A percentile compares a stretch with the other conserved stretches of the same genome.
phyloP scores from a whole-genome alignment of 2,329 filamentous ascomycete genomes.

The Penicillium sp. region DNA sequence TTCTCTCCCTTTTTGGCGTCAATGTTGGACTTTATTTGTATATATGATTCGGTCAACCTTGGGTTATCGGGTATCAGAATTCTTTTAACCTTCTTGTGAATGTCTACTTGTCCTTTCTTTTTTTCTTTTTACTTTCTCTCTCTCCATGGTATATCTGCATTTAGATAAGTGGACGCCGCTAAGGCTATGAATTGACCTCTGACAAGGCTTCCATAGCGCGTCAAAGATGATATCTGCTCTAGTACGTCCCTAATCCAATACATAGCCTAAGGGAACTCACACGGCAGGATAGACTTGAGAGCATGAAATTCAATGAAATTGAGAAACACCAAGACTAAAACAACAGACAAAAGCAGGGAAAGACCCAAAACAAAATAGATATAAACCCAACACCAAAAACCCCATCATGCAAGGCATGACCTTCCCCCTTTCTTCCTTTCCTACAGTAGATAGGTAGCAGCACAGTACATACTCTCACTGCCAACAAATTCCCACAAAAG shows the following conservation, averaged over 20 bases:
- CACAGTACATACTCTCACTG: constrained; percentile 42
- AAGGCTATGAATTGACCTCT: neutral
- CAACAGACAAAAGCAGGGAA: neutral
- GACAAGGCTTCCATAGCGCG: neutral
- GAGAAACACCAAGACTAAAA: constrained; percentile 1
- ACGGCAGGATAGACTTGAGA: neutral
- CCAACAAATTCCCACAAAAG: constrained; percentile 71
- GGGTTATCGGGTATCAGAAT: neutral
- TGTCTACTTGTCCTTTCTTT: neutral
- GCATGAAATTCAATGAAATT: neutral
- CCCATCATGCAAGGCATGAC: constrained; percentile 9
- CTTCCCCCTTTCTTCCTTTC: neutral
- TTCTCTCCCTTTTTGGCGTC: constrained; percentile 14
- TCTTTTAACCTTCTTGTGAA: constrained; percentile 6
- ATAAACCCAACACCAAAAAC: constrained; percentile 8
- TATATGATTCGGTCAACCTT: neutral
- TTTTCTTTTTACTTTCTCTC: neutral
- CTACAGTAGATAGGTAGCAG: neutral
- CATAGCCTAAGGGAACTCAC: neutral
- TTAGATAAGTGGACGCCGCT: neutral
- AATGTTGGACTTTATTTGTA: constrained; percentile 4
- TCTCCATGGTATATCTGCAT: neutral
- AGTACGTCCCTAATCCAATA: neutral
- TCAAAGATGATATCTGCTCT: neutral
- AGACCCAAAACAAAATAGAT: constrained; percentile 14